phyloP scores from a whole-genome alignment of 2,329 filamentous ascomycete species.

The Aurifilum marmelostoma region DNA sequence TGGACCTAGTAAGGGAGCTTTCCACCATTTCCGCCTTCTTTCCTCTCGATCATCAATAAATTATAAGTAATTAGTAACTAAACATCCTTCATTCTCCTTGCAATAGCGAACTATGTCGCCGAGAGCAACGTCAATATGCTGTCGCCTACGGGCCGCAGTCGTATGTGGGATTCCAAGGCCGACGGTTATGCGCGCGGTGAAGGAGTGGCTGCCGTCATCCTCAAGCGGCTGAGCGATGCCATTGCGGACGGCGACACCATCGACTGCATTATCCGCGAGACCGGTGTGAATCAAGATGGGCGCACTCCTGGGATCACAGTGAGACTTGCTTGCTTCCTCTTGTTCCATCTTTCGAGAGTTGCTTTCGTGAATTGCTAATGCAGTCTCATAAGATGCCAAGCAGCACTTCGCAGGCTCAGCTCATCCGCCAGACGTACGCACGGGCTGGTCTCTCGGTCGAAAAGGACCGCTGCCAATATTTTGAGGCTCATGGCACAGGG shows the following conservation, averaged over 20 bases:
- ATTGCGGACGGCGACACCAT: constrained; percentile 36
- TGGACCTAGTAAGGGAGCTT: constrained; percentile 31
- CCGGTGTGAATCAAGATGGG: constrained; percentile 51
- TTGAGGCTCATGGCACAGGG: constrained; percentile 36
- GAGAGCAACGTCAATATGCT: constrained; percentile 45
- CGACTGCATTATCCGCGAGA: constrained; percentile 47
- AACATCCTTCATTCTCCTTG: too few species aligned
- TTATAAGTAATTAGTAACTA: not conserved
- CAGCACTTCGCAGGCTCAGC: constrained; percentile 40
- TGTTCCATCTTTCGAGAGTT: too few species aligned
- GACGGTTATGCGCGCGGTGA: constrained; percentile 60
- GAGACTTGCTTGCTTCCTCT: too few species aligned
- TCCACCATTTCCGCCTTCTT: not conserved
- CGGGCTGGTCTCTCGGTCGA: constrained; percentile 42
- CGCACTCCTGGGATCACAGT: constrained; percentile 40
- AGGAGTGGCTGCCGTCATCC: constrained; percentile 48
- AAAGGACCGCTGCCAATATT: constrained; percentile 36
- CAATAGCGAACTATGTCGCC: constrained; percentile 35
- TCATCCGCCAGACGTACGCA: constrained; percentile 46
- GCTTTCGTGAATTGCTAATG: too few species aligned
- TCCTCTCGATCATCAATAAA: not conserved
- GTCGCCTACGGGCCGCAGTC: constrained; percentile 43
- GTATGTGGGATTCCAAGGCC: constrained; percentile 50
- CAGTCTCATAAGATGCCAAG: constrained; percentile 38
- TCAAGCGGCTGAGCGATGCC: constrained; percentile 33